A percentile compares a stretch with the other conserved stretches of the same genome.
Evolutionary conservation across 208 protist genomes (phyloP).

Genomic region (Crithidia mellificae): DNA sequence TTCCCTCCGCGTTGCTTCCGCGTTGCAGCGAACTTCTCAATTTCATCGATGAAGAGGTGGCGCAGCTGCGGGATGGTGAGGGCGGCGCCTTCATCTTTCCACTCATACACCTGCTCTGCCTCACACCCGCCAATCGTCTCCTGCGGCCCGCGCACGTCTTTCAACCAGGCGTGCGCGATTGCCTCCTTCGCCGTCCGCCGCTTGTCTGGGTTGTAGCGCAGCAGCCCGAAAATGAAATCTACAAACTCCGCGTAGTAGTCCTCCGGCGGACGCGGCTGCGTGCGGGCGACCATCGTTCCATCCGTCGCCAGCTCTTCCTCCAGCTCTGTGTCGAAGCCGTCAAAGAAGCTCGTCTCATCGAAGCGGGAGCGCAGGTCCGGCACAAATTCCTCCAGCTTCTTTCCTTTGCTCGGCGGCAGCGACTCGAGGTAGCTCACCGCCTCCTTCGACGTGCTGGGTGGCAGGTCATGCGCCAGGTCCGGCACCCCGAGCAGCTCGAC

Average conservation of each 20-base stretch:
- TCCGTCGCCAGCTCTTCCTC: conserved; percentile 19
- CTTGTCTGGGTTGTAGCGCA: conserved; percentile 93
- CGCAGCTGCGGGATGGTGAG: conserved; percentile 57
- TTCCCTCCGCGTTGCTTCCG: conserved; percentile 1
- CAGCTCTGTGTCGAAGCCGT: conserved; percentile 44
- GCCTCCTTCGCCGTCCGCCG: conserved; percentile 94
- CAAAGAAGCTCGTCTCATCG: conserved; percentile 48
- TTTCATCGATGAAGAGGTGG: conserved; percentile 63
- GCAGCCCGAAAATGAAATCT: conserved; percentile 89
- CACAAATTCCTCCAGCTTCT: conserved; percentile 54
- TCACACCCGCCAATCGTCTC: conserved; percentile 49
- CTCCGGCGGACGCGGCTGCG: conserved; percentile 18
- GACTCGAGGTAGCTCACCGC: conserved; percentile 72
- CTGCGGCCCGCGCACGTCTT: conserved; percentile 44
- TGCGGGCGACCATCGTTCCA: conserved; percentile 7
- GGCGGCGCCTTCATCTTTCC: conserved; percentile 45
- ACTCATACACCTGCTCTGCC: conserved; percentile 41
- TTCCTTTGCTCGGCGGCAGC: conserved; percentile 47
- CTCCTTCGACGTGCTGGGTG: conserved; percentile 57
- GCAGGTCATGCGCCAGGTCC: conserved; percentile 74
- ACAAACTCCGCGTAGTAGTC: conserved; percentile 71
- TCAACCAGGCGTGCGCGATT: conserved; percentile 81
- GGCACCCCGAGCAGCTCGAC: conserved; percentile 71
- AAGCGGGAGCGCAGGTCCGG: conserved; percentile 54
- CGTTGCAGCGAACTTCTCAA: conserved; percentile 42